A percentile compares a stretch with the other conserved stretches of the same genome.
Conservation (phyloP, 2,329 filamentous ascomycete genomes). For the Colletotrichum cuscutae region DNA sequence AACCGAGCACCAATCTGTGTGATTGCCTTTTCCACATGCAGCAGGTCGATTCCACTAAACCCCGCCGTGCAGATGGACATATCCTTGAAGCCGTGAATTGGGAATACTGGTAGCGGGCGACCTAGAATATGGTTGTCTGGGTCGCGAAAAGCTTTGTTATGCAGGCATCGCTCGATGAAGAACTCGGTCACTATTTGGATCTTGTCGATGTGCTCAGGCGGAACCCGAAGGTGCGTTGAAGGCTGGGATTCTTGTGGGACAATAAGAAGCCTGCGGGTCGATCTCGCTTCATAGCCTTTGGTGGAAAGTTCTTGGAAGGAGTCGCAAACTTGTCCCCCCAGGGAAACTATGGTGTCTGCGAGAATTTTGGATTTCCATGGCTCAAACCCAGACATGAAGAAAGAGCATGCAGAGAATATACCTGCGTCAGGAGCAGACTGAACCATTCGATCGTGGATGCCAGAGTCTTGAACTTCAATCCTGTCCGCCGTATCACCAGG, state of each 20-base stretch:
- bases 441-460: constrained; percentile 41
- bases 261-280: constrained; percentile 59
- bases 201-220: constrained; percentile 48
- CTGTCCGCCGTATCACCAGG: constrained; percentile 10
- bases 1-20: constrained; percentile 83
- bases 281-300: constrained; percentile 40
- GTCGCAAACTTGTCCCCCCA: constrained; percentile 56
- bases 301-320: constrained; percentile 54
- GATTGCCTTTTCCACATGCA: constrained; percentile 84
- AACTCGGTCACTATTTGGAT: constrained; percentile 81
- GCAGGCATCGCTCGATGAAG: constrained; percentile 91
- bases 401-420: constrained; percentile 66
- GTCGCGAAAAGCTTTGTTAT: constrained; percentile 76
- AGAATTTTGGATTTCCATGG: constrained; percentile 60
- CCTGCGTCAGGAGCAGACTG: constrained; percentile 43
- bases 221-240: constrained; percentile 52
- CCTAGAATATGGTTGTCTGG: constrained; percentile 79
- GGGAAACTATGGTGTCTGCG: constrained; percentile 56
- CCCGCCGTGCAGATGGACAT: constrained; percentile 83
- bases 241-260: constrained; percentile 64
- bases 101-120: constrained; percentile 78
- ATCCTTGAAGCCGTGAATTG: constrained; percentile 74
- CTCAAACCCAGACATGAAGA: constrained; percentile 71
- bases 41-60: constrained; percentile 84
- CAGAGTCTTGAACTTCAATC: constrained; percentile 42